Conservation (phyloP, 352 stramenopile species). For the Pythium phragmitis region DNA sequence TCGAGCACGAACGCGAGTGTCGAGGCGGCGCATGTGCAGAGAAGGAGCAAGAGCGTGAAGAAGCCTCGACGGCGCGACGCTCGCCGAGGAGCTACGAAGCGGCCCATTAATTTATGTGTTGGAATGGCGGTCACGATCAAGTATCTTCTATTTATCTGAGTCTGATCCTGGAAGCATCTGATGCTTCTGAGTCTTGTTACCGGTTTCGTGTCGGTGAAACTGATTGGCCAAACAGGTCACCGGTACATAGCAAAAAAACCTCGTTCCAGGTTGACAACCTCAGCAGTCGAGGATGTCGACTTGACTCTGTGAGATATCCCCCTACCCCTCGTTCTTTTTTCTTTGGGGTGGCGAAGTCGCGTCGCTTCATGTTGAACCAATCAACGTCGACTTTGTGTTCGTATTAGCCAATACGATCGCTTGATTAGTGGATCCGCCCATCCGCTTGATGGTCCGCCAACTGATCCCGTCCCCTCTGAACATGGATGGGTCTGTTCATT, state of each 20-base stretch:
- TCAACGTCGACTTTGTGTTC: neutral
- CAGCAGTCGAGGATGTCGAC: neutral
- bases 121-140: neutral
- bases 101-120: neutral
- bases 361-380: slow-evolving; percentile 20
- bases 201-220: neutral
- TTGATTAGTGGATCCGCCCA: slow-evolving; percentile 19
- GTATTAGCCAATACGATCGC: slow-evolving; percentile 10
- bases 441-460: slow-evolving; percentile 1
- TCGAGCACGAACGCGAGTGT: slow-evolving; percentile 7
- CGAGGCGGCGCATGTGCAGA: neutral
- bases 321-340: slow-evolving; percentile 24
- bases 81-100: neutral
- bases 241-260: neutral
- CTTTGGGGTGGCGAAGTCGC: neutral
- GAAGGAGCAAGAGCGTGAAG: slow-evolving; percentile 1
- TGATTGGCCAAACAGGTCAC: slow-evolving; percentile 20
- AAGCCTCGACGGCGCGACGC: neutral
- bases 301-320: neutral
- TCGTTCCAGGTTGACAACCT: neutral
- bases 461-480: neutral
- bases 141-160: slow-evolving; percentile 26
- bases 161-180: neutral
- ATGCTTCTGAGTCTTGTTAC: neutral
- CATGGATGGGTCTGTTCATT: neutral